phyloP scores from a whole-genome alignment of 1,284 basidiomycete genomes.

The Ustilago cynodontis region DNA sequence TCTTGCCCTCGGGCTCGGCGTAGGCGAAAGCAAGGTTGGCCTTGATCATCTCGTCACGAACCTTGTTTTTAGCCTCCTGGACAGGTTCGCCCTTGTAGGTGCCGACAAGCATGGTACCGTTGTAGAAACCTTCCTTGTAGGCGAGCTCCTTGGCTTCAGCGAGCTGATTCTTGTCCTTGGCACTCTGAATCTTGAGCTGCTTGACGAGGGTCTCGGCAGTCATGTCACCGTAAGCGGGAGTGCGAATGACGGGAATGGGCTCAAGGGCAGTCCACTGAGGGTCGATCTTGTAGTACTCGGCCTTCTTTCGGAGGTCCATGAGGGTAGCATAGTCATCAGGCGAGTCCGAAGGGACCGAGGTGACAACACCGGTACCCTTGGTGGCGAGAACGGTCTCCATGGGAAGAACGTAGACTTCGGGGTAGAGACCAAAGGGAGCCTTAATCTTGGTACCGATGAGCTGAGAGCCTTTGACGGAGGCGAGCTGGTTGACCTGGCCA shows the following conservation, averaged over 20 bases:
- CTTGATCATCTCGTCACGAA: constrained; percentile 85
- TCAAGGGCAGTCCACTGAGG: constrained; percentile 88
- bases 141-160: constrained; percentile 97
- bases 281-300: constrained; percentile 95
- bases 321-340: constrained; percentile 95
- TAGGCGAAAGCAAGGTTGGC: constrained; percentile 86
- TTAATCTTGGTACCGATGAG: constrained; percentile 91
- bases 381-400: constrained; percentile 97
- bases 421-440: constrained; percentile 85
- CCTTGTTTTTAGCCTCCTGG: constrained; percentile 90
- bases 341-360: constrained; percentile 97
- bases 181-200: constrained; percentile 93
- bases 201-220: constrained; percentile 88
- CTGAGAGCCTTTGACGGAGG: constrained; percentile 75
- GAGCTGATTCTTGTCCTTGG: constrained; percentile 85
- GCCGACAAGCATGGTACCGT: constrained; percentile 88
- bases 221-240: constrained; percentile 91
- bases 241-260: constrained; percentile 87
- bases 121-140: constrained; percentile 99
- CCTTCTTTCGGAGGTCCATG: constrained; percentile 94
- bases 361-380: constrained; percentile 99
- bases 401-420: constrained; percentile 93
- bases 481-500: constrained; percentile 62
- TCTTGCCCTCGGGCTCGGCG: constrained; percentile 93
- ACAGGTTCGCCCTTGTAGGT: constrained; percentile 88